These are phyloP conservation scores for Tolypocladium cylindrosporum DNA, from an alignment of 2,329 filamentous ascomycete genomes.

Conservation along the genomic window DNA sequence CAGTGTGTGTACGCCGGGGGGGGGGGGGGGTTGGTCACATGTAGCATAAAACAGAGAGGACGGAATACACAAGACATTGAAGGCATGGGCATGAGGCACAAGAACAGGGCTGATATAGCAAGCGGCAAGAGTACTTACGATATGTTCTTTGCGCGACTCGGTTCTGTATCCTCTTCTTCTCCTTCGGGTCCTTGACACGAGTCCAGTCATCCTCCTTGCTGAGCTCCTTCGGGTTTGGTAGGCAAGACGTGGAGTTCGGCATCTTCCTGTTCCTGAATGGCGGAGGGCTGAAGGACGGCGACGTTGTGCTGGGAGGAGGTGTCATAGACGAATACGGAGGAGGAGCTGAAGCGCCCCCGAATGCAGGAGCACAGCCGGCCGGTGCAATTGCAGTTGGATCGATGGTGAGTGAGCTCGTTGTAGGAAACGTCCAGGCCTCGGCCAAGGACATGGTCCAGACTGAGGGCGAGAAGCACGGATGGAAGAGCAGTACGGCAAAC, in stretches of 20 bases:
- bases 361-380: background rate
- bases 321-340: background rate
- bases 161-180: conserved; percentile 22
- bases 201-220: conserved; percentile 19
- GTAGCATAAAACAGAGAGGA: background rate
- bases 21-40: no score
- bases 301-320: background rate
- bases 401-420: background rate
- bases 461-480: background rate
- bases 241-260: background rate
- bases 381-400: background rate
- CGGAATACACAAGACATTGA: background rate
- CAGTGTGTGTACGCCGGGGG: no score
- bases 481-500: background rate
- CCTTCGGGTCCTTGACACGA: conserved; percentile 15
- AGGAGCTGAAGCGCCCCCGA: background rate
- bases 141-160: conserved; percentile 20
- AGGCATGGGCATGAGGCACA: background rate
- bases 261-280: background rate
- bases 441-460: background rate
- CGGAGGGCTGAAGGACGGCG: background rate
- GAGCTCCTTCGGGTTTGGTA: conserved; percentile 5
- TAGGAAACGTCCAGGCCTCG: background rate
- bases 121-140: conserved; percentile 11
- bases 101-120: background rate